phyloP scores from a whole-genome alignment of 495 filamentous ascomycete genomes.

The Pyrenula aspistea region DNA sequence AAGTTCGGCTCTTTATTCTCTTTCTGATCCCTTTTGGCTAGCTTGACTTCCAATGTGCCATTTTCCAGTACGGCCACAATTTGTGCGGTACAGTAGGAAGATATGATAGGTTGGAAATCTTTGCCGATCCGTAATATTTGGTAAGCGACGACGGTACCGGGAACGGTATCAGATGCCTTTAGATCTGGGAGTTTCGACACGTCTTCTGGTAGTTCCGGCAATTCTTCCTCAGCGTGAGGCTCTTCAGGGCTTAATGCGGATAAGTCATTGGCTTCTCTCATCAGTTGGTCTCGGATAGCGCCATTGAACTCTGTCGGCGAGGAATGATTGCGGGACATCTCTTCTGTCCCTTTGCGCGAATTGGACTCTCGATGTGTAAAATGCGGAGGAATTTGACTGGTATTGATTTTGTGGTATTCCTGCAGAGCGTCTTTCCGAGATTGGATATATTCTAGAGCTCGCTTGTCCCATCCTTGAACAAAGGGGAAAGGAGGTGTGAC shows the following conservation, averaged over 20 bases:
- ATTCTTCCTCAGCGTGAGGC: conserved; percentile 30
- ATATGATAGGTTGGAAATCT: conserved; percentile 64
- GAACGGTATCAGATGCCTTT: conserved; percentile 33
- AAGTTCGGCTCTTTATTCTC: conserved; percentile 46
- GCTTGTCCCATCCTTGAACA: conserved; percentile 72
- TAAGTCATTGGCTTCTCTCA: conserved; percentile 1
- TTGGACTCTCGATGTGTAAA: too few species aligned
- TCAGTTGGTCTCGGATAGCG: conserved; percentile 3
- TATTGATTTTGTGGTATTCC: conserved; percentile 26
- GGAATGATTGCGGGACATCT: conserved; percentile 11
- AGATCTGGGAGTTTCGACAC: conserved; percentile 41
- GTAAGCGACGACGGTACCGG: conserved; percentile 68
- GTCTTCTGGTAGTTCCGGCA: conserved; percentile 58
- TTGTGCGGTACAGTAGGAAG: conserved; percentile 52
- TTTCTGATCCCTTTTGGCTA: conserved; percentile 60
- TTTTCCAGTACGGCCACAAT: conserved; percentile 39
- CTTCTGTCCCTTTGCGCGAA: conserved; percentile 1
- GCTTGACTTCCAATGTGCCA: conserved; percentile 40
- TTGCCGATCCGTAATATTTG: conserved; percentile 63
- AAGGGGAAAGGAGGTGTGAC: conserved; percentile 85
- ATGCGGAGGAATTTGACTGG: conserved; percentile 1
- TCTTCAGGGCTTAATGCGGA: conserved; percentile 6
- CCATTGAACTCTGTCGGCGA: conserved; percentile 4
- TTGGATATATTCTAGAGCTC: conserved; percentile 42
- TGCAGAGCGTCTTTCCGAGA: conserved; percentile 40